Base-by-base conservation (phyloP, 225 moss, liverwort and hornwort species). In the Antitrichia curtipendula region DNA sequence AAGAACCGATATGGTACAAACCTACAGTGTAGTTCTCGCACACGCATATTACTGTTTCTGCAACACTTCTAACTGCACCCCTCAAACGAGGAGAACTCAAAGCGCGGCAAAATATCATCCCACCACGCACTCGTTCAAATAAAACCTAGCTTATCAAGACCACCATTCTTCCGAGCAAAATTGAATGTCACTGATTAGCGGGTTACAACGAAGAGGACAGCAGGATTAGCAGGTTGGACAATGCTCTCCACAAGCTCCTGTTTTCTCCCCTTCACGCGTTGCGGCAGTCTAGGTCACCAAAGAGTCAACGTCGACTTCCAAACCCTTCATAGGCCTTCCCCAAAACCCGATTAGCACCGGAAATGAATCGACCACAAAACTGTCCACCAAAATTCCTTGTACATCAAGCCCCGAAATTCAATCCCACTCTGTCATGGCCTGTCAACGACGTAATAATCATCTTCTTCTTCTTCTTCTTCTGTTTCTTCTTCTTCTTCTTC, bases 281-380 rank as follows among this genome's bases (percentile, higher is more conserved):
- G 66, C 75, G 36, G 32, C 80, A 59, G 34, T 76, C 84, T 70
- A 77, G 71, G 70, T 81, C 84, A 41, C 50, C 81, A 25, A 82
- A 60, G 53, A 83, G 88, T 86, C 91, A 86, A 91, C 88, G 75
- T 64, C 59, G 47, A 72, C 72, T 71, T 83, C 56, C 27, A 89
- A 82, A 69, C 68, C 86, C 66, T 58, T 41, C 71, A 13, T 36
- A 11, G 27, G 29, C 70, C 40, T 77, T 53, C 50, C 70, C n/a
- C 84, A 1, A 45, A 45, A 47, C 78, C 58, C 36, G 50, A 88
- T 50, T 34, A 10, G 62, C 71, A 63, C 71, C 17, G 10, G 6
- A 56, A 38, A 62, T 36, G 41, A 36, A 83, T 61, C 78, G 36
- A 66, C 40, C 49, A 47, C 62, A 81, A 87, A 77, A 81, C 80